Evolutionary conservation across 2,329 filamentous ascomycete genomes (phyloP), one percentile per base, ranked within the genome.

Genomic region (Fusarium falciforme): DNA sequence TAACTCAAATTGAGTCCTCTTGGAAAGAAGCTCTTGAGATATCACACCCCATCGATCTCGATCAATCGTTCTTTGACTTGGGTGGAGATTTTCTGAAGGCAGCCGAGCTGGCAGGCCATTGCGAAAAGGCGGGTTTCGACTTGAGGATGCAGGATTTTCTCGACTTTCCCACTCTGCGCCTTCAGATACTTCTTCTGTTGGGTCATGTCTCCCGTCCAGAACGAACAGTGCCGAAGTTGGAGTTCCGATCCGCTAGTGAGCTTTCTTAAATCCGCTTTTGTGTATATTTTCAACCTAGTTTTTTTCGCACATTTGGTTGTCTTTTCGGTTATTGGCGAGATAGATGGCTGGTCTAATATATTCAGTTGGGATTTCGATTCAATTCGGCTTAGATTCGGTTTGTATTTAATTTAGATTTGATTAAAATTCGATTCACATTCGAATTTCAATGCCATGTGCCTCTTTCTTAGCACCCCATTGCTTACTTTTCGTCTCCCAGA

Each of bases 271-370:
- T 9, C 17, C 6, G 3, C 31, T 54, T 27, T 20, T 33, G 6
- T 31, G 20, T 20, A 5, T 33, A 5, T 4, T 33, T 20, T 31
- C 2, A 49, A n/a, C 5, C 1, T 5, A 10, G 25, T 29, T 12
- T 0, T 47, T 31, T n/a, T 2, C 22, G 4, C 17, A 8, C 4
- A 2, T 31, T 52, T n/a, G 2, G 2, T 2, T 20, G 5, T n/a
- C 12, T 12, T 52, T 27, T 52, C 4, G 2, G 7, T 52, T 12
- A 7, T 29, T n/a, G 11, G 14, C 8, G 29, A n/a, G 2, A 29
- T 29, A 5, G 3, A 29, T 52, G 3, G 20, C 7, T 16, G 4
- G 20, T 47, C 12, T 47, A 1, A 2, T 11, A 25, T 2, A 22
- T 25, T 14, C n/a, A 0, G 9, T 25, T 5, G 3, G 6, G 2